Conservation (phyloP, 2,329 filamentous ascomycete species). For the Colletotrichum paranaense region DNA sequence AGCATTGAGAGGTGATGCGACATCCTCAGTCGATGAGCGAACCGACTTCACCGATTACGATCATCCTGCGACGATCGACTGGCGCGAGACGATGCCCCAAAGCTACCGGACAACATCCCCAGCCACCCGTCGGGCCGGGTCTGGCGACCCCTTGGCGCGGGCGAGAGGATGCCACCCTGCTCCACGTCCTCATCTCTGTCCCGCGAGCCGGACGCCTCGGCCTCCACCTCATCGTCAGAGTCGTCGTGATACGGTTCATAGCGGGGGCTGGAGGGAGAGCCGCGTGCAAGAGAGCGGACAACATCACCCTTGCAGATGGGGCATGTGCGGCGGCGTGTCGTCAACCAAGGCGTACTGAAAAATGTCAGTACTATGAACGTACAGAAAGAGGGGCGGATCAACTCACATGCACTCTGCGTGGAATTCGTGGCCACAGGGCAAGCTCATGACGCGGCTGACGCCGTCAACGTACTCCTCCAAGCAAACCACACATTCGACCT, state of each 20-base stretch:
- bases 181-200: conserved; percentile 54
- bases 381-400: background rate
- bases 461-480: conserved; percentile 97
- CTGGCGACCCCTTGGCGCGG: conserved; percentile 36
- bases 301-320: conserved; percentile 99
- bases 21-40: background rate
- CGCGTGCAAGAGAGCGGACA: conserved; percentile 74
- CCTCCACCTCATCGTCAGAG: conserved; percentile 57
- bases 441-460: conserved; percentile 93
- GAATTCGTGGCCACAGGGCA: conserved; percentile 98
- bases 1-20: background rate
- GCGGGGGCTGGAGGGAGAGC: conserved; percentile 61
- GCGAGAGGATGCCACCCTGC: conserved; percentile 49
- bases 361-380: conserved; percentile 37
- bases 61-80: conserved; percentile 29
- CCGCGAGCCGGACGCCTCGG: conserved; percentile 44
- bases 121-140: conserved; percentile 51
- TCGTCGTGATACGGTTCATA: conserved; percentile 68
- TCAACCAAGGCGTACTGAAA: conserved; percentile 91
- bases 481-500: conserved; percentile 94
- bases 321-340: conserved; percentile 94
- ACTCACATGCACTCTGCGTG: conserved; percentile 98
- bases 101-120: conserved; percentile 48
- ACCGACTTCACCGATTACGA: conserved; percentile 20
- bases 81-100: conserved; percentile 25